phyloP scores from a whole-genome alignment of 2,329 filamentous ascomycete genomes.

The Eurotiales sp. region DNA sequence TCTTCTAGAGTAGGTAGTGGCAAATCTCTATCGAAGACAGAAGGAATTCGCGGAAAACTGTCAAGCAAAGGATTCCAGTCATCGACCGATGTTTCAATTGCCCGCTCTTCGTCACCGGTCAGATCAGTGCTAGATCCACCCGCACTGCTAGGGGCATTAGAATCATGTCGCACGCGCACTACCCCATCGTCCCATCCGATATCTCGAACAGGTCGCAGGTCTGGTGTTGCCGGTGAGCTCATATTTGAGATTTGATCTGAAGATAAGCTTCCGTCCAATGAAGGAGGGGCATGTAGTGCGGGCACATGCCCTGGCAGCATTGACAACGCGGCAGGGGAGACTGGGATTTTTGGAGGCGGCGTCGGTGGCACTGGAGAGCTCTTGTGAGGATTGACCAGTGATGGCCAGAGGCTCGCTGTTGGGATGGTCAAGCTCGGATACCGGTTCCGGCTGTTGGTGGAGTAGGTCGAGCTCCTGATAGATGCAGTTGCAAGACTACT shows the following conservation, averaged over 20 bases:
- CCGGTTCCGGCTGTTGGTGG: slow-evolving; percentile 43
- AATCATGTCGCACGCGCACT: slow-evolving; percentile 32
- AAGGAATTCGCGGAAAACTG: slow-evolving; percentile 39
- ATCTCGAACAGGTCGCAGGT: slow-evolving; percentile 57
- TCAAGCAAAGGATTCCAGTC: slow-evolving; percentile 57
- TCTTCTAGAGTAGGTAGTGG: too few species aligned
- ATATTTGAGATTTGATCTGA: slow-evolving; percentile 82
- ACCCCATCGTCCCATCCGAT: slow-evolving; percentile 56
- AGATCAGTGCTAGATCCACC: slow-evolving; percentile 23
- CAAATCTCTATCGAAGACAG: slow-evolving; percentile 20
- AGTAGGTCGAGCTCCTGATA: slow-evolving; percentile 34
- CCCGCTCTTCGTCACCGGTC: slow-evolving; percentile 32
- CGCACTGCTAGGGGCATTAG: slow-evolving; percentile 26
- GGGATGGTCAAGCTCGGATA: slow-evolving; percentile 60
- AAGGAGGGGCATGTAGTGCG: slow-evolving; percentile 75
- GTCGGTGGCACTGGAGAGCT: slow-evolving; percentile 46
- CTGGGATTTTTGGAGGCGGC: slow-evolving; percentile 57
- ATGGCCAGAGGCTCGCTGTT: slow-evolving; percentile 52
- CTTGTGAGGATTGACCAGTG: slow-evolving; percentile 53
- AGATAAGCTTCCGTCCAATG: slow-evolving; percentile 80
- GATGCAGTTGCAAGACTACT: slow-evolving; percentile 45
- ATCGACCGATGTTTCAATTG: slow-evolving; percentile 39
- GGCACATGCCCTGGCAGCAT: slow-evolving; percentile 70
- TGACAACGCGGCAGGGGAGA: slow-evolving; percentile 71
- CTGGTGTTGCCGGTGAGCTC: slow-evolving; percentile 80